A percentile compares a stretch with the other conserved stretches of the same genome.
phyloP scores from a whole-genome alignment of 805 yeast genomes.

The Ogataea philodendri region DNA sequence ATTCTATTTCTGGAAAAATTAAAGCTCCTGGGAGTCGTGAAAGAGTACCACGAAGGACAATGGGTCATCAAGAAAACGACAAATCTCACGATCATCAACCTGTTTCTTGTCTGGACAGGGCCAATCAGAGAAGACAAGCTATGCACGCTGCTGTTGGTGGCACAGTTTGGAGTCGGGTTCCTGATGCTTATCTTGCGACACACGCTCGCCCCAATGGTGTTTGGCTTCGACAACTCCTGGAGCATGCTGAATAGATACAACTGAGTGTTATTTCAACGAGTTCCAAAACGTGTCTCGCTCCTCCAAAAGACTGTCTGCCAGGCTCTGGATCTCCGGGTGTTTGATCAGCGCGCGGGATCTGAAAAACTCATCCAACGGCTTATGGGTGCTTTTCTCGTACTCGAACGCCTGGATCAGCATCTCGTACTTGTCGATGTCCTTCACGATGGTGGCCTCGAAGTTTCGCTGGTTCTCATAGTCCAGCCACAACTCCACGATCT shows the following conservation, averaged over 20 bases:
- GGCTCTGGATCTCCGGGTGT: conserved; percentile 63
- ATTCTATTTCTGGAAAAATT: conserved; percentile 48
- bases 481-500: conserved; percentile 71
- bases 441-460: conserved; percentile 83
- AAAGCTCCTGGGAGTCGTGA: conserved; percentile 46
- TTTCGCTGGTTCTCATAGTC: conserved; percentile 86
- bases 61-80: conserved; percentile 45
- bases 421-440: conserved; percentile 91
- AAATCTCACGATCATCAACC: conserved; percentile 85
- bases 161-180: conserved; percentile 69
- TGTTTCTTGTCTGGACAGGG: conserved; percentile 81
- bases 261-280: conserved; percentile 3
- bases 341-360: conserved; percentile 59
- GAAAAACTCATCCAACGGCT: conserved; percentile 69
- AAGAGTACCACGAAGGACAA: conserved; percentile 28
- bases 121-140: conserved; percentile 83
- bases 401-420: conserved; percentile 79
- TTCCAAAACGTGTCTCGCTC: conserved; percentile 46
- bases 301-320: conserved; percentile 59
- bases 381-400: conserved; percentile 68
- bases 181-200: conserved; percentile 72
- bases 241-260: conserved; percentile 34
- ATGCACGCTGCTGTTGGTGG: conserved; percentile 53
- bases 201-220: conserved; percentile 77
- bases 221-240: conserved; percentile 81